A percentile compares a stretch with the other conserved stretches of the same genome.
These are phyloP conservation scores for Eimeria sp. DNA, from an alignment of 169 alveolate species.

Conservation along the genomic window DNA sequence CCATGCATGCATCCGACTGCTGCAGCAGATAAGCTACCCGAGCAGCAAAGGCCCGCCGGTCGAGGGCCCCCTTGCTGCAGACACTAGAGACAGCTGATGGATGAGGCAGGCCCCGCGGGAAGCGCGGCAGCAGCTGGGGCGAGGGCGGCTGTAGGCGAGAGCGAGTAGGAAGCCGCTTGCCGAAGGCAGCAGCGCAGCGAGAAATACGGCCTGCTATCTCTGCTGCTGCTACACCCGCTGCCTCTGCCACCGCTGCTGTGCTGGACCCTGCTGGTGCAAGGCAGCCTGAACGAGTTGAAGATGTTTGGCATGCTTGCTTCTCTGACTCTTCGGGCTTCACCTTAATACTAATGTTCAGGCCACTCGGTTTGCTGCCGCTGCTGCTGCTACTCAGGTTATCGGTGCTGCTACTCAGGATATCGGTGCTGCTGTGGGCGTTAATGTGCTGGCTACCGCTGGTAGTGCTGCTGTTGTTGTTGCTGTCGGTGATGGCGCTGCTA, in stretches of 20 bases:
- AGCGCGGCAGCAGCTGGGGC: too few species aligned
- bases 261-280: background rate
- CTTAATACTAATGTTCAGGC: background rate
- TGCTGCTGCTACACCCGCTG: constrained; percentile 27
- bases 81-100: background rate
- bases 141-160: too few species aligned
- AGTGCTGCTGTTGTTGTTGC: background rate
- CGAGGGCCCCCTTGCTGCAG: background rate
- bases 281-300: background rate
- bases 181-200: background rate
- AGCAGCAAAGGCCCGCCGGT: background rate
- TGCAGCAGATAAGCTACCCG: constrained; percentile 31
- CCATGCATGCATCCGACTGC: constrained; percentile 52
- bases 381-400: background rate
- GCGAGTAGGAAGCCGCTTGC: too few species aligned
- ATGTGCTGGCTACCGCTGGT: background rate
- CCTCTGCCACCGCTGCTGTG: background rate
- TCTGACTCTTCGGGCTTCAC: background rate
- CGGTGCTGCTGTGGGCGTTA: background rate
- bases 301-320: background rate
- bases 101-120: too few species aligned
- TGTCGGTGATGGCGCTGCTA: background rate
- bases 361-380: background rate
- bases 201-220: background rate
- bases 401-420: background rate